These are phyloP conservation scores for Danielozyma ontarioensis DNA, from an alignment of 805 yeast genomes.

Conservation along the genomic window DNA sequence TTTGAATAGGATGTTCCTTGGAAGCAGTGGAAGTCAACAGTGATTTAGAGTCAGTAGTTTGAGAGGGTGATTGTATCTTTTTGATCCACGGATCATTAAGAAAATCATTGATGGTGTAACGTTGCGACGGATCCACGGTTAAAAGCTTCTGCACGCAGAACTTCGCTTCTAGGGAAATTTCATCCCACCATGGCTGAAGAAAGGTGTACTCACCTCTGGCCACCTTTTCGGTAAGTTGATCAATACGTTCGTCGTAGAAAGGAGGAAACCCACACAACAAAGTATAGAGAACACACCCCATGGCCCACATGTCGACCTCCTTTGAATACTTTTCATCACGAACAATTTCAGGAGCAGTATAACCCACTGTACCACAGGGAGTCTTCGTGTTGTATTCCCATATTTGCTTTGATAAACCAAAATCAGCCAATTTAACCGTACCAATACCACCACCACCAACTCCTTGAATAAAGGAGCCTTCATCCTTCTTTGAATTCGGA, in stretches of 20 bases:
- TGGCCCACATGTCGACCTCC: slow-evolving; percentile 98
- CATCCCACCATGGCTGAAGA: slow-evolving; percentile 87
- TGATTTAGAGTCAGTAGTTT: slow-evolving; percentile 1
- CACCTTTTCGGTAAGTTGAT: slow-evolving; percentile 68
- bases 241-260: slow-evolving; percentile 81
- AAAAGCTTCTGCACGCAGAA: slow-evolving; percentile 60
- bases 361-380: slow-evolving; percentile 98
- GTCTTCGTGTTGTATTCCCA: slow-evolving; percentile 89
- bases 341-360: slow-evolving; percentile 97
- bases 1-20: slow-evolving; percentile 25
- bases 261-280: slow-evolving; percentile 97
- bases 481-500: slow-evolving; percentile 67
- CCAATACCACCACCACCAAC: slow-evolving; percentile 95
- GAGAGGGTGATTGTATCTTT: too few species aligned
- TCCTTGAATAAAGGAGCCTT: slow-evolving; percentile 76
- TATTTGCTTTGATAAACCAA: slow-evolving; percentile 88
- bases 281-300: slow-evolving; percentile 94
- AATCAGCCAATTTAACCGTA: slow-evolving; percentile 84
- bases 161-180: slow-evolving; percentile 64
- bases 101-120: slow-evolving; percentile 70
- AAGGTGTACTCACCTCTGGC: slow-evolving; percentile 77
- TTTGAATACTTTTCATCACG: slow-evolving; percentile 88
- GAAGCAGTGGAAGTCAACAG: slow-evolving; percentile 2
- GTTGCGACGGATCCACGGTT: slow-evolving; percentile 62
- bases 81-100: slow-evolving; percentile 73